phyloP scores from a whole-genome alignment of 805 yeast species.

The Clavispora fructus region DNA sequence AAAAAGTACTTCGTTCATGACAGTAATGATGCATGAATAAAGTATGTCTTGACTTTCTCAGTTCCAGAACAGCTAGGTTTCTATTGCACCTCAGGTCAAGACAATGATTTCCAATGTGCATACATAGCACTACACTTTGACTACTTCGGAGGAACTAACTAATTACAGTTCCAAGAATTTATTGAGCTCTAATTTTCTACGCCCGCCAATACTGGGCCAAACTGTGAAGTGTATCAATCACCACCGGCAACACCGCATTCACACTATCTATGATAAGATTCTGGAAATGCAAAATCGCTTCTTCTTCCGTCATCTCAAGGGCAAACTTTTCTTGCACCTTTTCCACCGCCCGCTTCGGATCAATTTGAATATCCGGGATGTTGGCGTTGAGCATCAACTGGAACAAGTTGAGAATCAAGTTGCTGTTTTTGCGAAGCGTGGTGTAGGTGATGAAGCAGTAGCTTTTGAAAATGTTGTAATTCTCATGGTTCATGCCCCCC shows the following conservation, averaged over 20 bases:
- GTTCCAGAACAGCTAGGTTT: too few species aligned
- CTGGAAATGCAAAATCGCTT: slow-evolving; percentile 92
- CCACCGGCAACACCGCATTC: slow-evolving; percentile 87
- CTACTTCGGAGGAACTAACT: too few species aligned
- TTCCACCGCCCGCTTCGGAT: slow-evolving; percentile 79
- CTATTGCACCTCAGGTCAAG: too few species aligned
- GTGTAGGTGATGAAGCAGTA: slow-evolving; percentile 94
- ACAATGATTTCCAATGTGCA: too few species aligned
- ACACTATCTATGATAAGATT: slow-evolving; percentile 91
- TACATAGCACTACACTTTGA: too few species aligned
- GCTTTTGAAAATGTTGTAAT: slow-evolving; percentile 80
- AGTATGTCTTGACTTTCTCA: too few species aligned
- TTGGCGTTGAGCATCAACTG: slow-evolving; percentile 92
- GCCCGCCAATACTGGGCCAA: slow-evolving; percentile 98
- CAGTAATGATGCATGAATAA: too few species aligned
- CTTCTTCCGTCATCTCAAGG: slow-evolving; percentile 90
- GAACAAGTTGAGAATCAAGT: slow-evolving; percentile 81
- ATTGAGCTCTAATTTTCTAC: slow-evolving; percentile 26
- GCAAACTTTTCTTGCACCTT: slow-evolving; percentile 94
- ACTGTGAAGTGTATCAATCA: slow-evolving; percentile 90
- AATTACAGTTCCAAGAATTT: too few species aligned
- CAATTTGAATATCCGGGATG: slow-evolving; percentile 83
- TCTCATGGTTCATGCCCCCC: slow-evolving; percentile 88
- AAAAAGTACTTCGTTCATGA: too few species aligned
- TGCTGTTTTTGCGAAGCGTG: slow-evolving; percentile 83